These are phyloP conservation scores for Leccinum pellstonianum DNA, from an alignment of 768 basidiomycete species.

Conservation along the genomic window DNA sequence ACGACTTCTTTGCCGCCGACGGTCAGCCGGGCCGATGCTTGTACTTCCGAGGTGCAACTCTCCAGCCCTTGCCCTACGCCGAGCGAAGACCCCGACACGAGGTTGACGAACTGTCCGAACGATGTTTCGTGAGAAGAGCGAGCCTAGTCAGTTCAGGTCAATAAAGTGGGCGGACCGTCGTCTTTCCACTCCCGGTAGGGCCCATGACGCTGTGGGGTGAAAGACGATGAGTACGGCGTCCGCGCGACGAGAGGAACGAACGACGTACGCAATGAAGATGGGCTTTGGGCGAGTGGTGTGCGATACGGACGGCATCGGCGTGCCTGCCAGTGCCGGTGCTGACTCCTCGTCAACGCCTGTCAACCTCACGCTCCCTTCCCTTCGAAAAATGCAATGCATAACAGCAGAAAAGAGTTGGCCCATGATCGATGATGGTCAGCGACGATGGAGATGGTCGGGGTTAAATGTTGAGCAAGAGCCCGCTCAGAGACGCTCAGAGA, in stretches of 20 bases:
- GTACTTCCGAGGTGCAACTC: slow-evolving; percentile 35
- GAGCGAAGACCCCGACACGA: slow-evolving; percentile 28
- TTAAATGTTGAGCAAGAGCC: neutral
- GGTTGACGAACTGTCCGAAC: slow-evolving; percentile 35
- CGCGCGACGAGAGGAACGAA: neutral
- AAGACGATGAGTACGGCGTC: slow-evolving; percentile 3
- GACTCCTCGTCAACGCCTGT: slow-evolving; percentile 21
- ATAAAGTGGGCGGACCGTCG: slow-evolving; percentile 24
- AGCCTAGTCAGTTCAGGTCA: neutral
- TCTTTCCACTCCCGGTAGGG: slow-evolving; percentile 31
- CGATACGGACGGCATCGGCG: neutral
- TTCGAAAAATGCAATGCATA: slow-evolving; percentile 6
- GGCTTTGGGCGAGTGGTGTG: slow-evolving; percentile 12
- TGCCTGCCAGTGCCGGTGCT: neutral
- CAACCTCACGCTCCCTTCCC: slow-evolving; percentile 14
- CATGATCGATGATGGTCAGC: slow-evolving; percentile 18
- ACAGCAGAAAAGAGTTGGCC: slow-evolving; percentile 18
- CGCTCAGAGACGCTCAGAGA: neutral
- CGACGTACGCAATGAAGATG: slow-evolving; percentile 30
- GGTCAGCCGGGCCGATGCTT: slow-evolving; percentile 25
- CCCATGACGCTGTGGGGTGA: slow-evolving; percentile 29
- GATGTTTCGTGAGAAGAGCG: neutral
- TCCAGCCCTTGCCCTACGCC: slow-evolving; percentile 33
- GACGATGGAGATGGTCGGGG: slow-evolving; percentile 9
- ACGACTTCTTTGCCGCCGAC: slow-evolving; percentile 37